A percentile compares a stretch with the other conserved stretches of the same genome.
These are phyloP conservation scores for Takashimella tepidaria DNA, from an alignment of 1,284 basidiomycete genomes.

Conservation along the genomic window DNA sequence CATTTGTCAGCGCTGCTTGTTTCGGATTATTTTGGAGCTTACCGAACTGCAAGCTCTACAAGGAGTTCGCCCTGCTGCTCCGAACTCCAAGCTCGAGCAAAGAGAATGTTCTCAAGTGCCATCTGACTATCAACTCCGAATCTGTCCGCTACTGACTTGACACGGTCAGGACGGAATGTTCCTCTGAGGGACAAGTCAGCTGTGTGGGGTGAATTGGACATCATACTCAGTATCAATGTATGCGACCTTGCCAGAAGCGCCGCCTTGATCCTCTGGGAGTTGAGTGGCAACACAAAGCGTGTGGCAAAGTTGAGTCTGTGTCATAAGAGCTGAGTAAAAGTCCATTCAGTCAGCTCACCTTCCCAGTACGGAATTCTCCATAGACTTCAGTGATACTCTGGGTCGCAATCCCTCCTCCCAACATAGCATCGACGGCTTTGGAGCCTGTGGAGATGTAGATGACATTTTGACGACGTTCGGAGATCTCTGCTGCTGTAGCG, in stretches of 20 bases:
- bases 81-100: slow-evolving; percentile 43
- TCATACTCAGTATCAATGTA: slow-evolving; percentile 82
- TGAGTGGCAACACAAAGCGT: slow-evolving; percentile 86
- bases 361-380: slow-evolving; percentile 52
- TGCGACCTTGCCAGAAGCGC: slow-evolving; percentile 85
- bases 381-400: slow-evolving; percentile 76
- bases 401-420: slow-evolving; percentile 81
- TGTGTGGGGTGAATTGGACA: too few species aligned
- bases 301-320: slow-evolving; percentile 84
- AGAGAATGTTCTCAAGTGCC: slow-evolving; percentile 61
- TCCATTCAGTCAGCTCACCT: slow-evolving; percentile 60
- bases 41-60: slow-evolving; percentile 44
- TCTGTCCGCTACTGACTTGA: slow-evolving; percentile 79
- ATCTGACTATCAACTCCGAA: slow-evolving; percentile 82
- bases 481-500: slow-evolving; percentile 79
- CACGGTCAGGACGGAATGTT: slow-evolving; percentile 87
- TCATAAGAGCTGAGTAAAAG: slow-evolving; percentile 60
- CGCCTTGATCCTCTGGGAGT: slow-evolving; percentile 80
- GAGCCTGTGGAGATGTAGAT: slow-evolving; percentile 79
- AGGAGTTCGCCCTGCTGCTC: slow-evolving; percentile 46
- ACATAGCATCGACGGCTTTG: slow-evolving; percentile 78
- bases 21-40: slow-evolving; percentile 4
- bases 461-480: slow-evolving; percentile 74
- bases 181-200: slow-evolving; percentile 51
- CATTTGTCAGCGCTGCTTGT: background rate